Conservation (phyloP, 768 basidiomycete genomes). For the Glaciozyma antarctica region DNA sequence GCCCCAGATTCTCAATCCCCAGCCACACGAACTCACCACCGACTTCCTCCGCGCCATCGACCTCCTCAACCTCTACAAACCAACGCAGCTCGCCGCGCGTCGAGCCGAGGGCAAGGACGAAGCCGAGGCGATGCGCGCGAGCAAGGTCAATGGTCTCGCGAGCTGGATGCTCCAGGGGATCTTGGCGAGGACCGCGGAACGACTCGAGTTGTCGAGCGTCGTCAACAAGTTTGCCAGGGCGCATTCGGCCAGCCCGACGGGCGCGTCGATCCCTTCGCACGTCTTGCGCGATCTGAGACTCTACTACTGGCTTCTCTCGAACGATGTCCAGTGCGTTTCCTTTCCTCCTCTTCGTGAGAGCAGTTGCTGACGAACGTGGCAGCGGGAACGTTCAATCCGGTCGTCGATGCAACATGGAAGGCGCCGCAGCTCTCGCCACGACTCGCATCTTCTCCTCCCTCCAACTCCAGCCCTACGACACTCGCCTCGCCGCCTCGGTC, state of each 20-base stretch:
- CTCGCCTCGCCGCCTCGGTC: constrained; percentile 30
- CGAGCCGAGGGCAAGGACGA: constrained; percentile 22
- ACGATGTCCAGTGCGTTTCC: constrained; percentile 25
- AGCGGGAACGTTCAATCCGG: constrained; percentile 28
- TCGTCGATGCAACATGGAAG: constrained; percentile 27
- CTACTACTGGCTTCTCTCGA: constrained; percentile 27
- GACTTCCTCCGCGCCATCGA: constrained; percentile 31
- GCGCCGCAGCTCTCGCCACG: constrained; percentile 21
- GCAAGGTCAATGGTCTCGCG: constrained; percentile 29
- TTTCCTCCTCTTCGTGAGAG: neutral
- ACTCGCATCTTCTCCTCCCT: constrained; percentile 26
- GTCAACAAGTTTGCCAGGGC: constrained; percentile 23
- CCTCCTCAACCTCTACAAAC: constrained; percentile 30
- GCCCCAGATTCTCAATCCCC: constrained; percentile 28
- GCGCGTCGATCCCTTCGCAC: constrained; percentile 14
- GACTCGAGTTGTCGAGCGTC: constrained; percentile 13
- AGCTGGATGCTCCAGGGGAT: constrained; percentile 29
- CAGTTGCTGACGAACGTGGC: neutral
- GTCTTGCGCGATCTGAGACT: constrained; percentile 19
- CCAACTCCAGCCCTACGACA: constrained; percentile 27
- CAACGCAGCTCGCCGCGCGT: constrained; percentile 21
- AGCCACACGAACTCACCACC: constrained; percentile 30
- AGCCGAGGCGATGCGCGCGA: constrained; percentile 22
- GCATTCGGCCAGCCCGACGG: constrained; percentile 18
- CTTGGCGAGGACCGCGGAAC: constrained; percentile 21